Evolutionary conservation across 176 grass and related monocot genomes (phyloP).

Genomic region (Hyparrhenia diplandra): DNA sequence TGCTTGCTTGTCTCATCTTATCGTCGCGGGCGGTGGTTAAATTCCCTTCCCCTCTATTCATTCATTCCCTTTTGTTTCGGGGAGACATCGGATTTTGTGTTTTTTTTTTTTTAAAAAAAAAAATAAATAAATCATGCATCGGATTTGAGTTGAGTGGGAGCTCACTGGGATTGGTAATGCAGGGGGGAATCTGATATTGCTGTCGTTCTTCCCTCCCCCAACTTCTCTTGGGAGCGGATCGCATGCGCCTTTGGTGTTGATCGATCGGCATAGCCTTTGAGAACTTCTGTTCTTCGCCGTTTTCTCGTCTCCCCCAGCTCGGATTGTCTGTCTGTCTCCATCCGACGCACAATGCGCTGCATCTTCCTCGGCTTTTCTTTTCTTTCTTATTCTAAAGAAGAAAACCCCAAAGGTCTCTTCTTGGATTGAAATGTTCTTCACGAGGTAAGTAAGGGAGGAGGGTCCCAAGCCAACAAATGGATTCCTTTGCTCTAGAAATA

Average conservation of each 20-base stretch:
- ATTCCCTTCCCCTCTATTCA: not conserved
- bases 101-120: too few species aligned
- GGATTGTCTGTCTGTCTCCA: not conserved
- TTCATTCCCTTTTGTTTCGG: not conserved
- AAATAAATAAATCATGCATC: not conserved
- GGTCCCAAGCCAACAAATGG: not conserved
- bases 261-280: not conserved
- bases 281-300: not conserved
- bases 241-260: not conserved
- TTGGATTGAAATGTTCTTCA: slow-evolving; percentile 4
- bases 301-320: not conserved
- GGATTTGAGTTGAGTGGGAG: slow-evolving; percentile 28
- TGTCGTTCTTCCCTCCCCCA: not conserved
- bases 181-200: slow-evolving; percentile 4
- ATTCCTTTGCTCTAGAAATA: not conserved
- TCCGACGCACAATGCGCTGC: not conserved
- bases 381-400: not conserved
- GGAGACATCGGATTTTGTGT: slow-evolving; percentile 24
- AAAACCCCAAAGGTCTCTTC: not conserved
- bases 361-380: not conserved
- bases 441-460: not conserved
- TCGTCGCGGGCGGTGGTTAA: not conserved
- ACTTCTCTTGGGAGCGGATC: not conserved
- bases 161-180: slow-evolving; percentile 11
- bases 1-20: not conserved